Conservation (phyloP, 192 early-diverging fungal genomes). For the Coemansia sp. region DNA sequence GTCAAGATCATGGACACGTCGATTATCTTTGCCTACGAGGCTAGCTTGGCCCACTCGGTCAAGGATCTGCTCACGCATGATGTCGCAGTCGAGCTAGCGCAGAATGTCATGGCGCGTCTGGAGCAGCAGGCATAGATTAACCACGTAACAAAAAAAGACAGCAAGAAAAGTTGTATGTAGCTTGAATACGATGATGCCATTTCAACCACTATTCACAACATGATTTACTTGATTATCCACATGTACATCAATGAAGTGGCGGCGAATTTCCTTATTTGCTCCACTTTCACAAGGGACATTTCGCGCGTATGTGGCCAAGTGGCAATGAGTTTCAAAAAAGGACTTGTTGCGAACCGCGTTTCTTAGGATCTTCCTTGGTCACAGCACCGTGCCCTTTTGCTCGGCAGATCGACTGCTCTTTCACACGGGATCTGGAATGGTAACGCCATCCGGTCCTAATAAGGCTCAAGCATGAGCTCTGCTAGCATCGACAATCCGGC, state of each 20-base stretch:
- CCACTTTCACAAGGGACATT: neutral
- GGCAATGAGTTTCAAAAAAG: neutral
- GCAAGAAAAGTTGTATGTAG: neutral
- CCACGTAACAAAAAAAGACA: neutral
- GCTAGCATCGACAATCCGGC: neutral
- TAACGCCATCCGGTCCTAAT: conserved; percentile 5
- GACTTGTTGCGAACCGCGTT: neutral
- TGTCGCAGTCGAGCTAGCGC: conserved; percentile 51
- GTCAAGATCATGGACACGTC: conserved; percentile 87
- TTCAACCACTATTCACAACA: neutral
- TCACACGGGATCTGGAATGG: conserved; percentile 2
- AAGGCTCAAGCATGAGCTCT: neutral
- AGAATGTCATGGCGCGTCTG: conserved; percentile 36
- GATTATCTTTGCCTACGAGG: conserved; percentile 93
- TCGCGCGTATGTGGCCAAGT: neutral
- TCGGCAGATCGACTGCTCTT: conserved; percentile 8
- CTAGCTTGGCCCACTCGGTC: conserved; percentile 63
- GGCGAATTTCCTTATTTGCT: neutral
- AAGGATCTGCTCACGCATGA: conserved; percentile 68
- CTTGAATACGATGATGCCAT: conserved; percentile 6
- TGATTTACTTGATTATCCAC: conserved; percentile 1
- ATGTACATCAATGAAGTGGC: neutral
- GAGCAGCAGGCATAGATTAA: conserved; percentile 17
- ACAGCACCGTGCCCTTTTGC: conserved; percentile 2
- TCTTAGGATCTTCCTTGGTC: neutral